Conservation (phyloP, 176 grass and related monocot species). For the Triticum monococcum region DNA sequence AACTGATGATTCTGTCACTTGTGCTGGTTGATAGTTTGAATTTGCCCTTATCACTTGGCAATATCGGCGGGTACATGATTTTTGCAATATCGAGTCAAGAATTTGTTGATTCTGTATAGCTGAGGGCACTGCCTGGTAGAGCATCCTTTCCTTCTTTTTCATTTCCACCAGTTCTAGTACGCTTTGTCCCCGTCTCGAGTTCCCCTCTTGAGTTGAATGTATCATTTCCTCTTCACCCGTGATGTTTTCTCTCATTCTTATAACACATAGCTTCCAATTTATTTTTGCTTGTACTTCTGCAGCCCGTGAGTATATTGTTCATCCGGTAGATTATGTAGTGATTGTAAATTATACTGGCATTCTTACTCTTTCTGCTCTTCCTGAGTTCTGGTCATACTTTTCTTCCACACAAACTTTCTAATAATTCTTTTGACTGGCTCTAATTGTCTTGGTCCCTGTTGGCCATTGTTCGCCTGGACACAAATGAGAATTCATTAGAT, state of each 20-base stretch:
- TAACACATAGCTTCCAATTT: background rate
- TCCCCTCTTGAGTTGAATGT: too few species aligned
- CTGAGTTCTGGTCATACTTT: background rate
- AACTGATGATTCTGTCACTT: constrained; percentile 1
- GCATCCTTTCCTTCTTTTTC: too few species aligned
- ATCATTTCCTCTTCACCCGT: too few species aligned
- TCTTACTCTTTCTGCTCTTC: background rate
- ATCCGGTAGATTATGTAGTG: background rate
- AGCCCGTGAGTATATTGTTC: background rate
- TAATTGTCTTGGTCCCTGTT: background rate
- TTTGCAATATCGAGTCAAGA: background rate
- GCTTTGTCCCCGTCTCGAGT: too few species aligned
- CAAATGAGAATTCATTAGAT: background rate
- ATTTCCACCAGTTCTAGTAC: too few species aligned
- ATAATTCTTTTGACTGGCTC: background rate
- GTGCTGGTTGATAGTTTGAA: background rate
- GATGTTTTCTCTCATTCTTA: too few species aligned
- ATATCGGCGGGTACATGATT: background rate
- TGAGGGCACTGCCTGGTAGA: too few species aligned
- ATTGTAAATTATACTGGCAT: background rate
- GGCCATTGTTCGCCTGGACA: background rate
- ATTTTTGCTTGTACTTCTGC: background rate
- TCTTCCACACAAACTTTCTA: background rate
- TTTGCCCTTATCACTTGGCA: constrained; percentile 6
- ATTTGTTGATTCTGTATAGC: background rate